Evolutionary conservation across 768 basidiomycete species (phyloP), one percentile per base, ranked within the genome.

Genomic region (Amanita rubescens): DNA sequence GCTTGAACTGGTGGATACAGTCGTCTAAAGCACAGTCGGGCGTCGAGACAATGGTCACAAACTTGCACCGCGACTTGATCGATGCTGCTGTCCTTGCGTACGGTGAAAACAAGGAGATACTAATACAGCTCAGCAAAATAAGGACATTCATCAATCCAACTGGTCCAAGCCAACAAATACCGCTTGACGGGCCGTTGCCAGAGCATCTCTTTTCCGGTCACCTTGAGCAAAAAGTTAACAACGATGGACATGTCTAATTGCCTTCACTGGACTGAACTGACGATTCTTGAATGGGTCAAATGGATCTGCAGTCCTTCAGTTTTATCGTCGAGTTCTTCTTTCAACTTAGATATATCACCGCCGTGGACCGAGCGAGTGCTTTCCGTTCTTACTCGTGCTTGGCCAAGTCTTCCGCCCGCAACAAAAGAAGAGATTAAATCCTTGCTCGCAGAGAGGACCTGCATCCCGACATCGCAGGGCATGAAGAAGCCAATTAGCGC

Each of bases 1-100:
- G 89, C 66, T 70, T 97, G 57, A 80, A 81, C 54, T 98, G 96
- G 95, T 94, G 94, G 89, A 75, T 77, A 49, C 70, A 67, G 49
- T 42, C 72, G 52, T 58, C 69, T 63, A 43, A 71, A 67, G 52
- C 69, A 62, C 60, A 70, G 71, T 22, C 64, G 63, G 35, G 65
- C 60, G 54, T 33, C 17, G 59, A 65, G 48, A 58, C 68, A 12
- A 67, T 74, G n/a, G 67, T 79, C 45, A 56, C 68, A 12, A 70
- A 72, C 17, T 75, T 75, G 56, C 84, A 75, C 58, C 72, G 63
- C 2, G 77, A 89, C 53, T 74, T 98, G 15, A 68, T 95, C 15
- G 76, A 84, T 56, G 85, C 84, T 3, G 84, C 84, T 1, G 75
- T 95, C 12, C 66, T 96, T 20, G 60, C 71, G 9, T 71, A 71